These are phyloP conservation scores for Chrysophaeum taylorii DNA, from an alignment of 352 stramenopile species.

Conservation along the genomic window DNA sequence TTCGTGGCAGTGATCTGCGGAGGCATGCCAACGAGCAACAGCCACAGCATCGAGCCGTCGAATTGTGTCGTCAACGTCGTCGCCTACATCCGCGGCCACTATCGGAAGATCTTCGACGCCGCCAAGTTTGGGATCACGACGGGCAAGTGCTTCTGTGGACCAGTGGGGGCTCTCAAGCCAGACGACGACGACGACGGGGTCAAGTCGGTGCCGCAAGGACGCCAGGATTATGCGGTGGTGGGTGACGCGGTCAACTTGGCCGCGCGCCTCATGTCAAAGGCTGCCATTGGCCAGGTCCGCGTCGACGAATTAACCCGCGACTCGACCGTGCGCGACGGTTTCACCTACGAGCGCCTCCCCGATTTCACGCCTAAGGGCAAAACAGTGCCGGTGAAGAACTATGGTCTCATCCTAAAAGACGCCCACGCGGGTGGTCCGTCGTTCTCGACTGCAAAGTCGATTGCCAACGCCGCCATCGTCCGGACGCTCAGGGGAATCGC, in stretches of 20 bases:
- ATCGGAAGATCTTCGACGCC: conserved; percentile 10
- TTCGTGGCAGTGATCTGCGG: conserved; percentile 60
- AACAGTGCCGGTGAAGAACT: conserved; percentile 9
- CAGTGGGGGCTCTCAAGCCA: conserved; percentile 35
- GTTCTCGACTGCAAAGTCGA: too few species aligned
- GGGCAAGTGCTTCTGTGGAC: conserved; percentile 17
- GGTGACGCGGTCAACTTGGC: conserved; percentile 67
- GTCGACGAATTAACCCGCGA: conserved; percentile 48
- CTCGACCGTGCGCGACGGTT: conserved; percentile 45
- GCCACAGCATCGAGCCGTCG: not conserved
- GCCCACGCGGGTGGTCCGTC: too few species aligned
- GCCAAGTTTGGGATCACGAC: not conserved
- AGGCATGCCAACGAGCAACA: conserved; percentile 57
- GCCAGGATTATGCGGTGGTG: conserved; percentile 65
- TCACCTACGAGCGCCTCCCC: conserved; percentile 41
- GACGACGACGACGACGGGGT: conserved; percentile 49
- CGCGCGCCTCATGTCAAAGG: conserved; percentile 58
- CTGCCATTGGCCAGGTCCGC: conserved; percentile 47
- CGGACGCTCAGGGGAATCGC: too few species aligned
- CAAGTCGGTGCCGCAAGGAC: too few species aligned
- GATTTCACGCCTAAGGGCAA: conserved; percentile 65
- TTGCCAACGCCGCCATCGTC: too few species aligned
- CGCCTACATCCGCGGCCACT: conserved; percentile 28
- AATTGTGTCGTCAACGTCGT: conserved; percentile 60
- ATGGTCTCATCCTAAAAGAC: not conserved